Percentiles rank a stretch among this genome's conserved stretches.
phyloP scores from a whole-genome alignment of 768 basidiomycete species.

The Austroboletus eburneus region DNA sequence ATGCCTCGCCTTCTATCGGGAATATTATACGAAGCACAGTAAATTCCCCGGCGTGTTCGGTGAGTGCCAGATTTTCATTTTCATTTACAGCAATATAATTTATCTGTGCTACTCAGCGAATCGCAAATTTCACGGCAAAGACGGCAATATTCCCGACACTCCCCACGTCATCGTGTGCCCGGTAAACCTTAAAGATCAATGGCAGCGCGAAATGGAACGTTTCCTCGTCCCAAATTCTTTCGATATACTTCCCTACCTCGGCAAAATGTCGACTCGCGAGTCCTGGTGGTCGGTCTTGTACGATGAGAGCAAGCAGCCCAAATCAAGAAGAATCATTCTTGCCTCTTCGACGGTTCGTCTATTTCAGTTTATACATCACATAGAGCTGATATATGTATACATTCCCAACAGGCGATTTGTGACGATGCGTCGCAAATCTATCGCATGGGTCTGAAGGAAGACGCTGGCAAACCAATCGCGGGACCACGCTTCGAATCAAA shows the following conservation, averaged over 20 bases:
- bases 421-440: not conserved
- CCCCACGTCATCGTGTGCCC: not conserved
- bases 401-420: not conserved
- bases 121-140: not conserved
- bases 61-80: not conserved
- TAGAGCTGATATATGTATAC: too few relatives aligned
- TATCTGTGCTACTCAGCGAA: not conserved
- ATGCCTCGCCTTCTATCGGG: constrained; percentile 5
- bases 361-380: too few relatives aligned
- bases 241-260: constrained; percentile 1
- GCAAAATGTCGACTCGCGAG: not conserved
- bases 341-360: not conserved
- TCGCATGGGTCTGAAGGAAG: not conserved
- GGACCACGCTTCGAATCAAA: not conserved
- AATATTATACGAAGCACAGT: not conserved
- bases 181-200: not conserved
- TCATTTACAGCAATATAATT: not conserved
- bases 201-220: not conserved
- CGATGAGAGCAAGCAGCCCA: not conserved
- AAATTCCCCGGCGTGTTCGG: constrained; percentile 2
- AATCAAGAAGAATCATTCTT: not conserved
- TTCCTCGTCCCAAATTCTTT: not conserved
- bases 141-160: not conserved
- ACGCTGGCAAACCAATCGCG: not conserved
- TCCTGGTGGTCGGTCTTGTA: constrained; percentile 1